Percentiles rank a stretch among this genome's conserved stretches.
These are phyloP conservation scores for Plantago coronopus DNA, from an alignment of 305 asterid genomes.

Conservation along the genomic window DNA sequence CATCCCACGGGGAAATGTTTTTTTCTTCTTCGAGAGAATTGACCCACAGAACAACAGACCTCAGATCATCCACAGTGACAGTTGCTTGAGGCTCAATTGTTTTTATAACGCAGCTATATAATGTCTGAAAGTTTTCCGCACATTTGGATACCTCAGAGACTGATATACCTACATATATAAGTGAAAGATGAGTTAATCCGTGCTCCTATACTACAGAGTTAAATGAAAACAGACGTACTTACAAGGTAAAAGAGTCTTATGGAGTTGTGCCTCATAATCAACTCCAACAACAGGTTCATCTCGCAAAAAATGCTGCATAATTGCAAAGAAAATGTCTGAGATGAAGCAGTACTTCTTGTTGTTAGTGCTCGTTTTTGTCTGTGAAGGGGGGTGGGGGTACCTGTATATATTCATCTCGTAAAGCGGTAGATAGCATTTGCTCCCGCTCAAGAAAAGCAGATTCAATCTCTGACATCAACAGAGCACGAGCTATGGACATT, in stretches of 20 bases:
- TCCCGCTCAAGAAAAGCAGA: slow-evolving; percentile 92
- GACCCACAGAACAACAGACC: slow-evolving; percentile 56
- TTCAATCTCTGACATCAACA: slow-evolving; percentile 88
- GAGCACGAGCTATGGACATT: slow-evolving; percentile 69
- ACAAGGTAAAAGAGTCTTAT: slow-evolving; percentile 89
- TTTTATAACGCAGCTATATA: slow-evolving; percentile 76
- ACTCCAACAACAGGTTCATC: slow-evolving; percentile 94
- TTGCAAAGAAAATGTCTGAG: slow-evolving; percentile 26
- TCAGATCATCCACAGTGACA: slow-evolving; percentile 66
- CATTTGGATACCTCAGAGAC: slow-evolving; percentile 80
- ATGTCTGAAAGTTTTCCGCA: slow-evolving; percentile 66
- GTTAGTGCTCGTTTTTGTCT: neutral
- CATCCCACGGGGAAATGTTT: slow-evolving; percentile 72
- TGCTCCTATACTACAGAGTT: slow-evolving; percentile 11
- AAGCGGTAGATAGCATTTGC: slow-evolving; percentile 78
- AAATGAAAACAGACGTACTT: slow-evolving; percentile 32
- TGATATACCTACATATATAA: slow-evolving; percentile 53
- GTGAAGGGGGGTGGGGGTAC: slow-evolving; percentile 32
- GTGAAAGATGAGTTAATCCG: slow-evolving; percentile 7
- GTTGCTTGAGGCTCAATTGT: slow-evolving; percentile 85
- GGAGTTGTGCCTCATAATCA: slow-evolving; percentile 87
- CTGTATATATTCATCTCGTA: slow-evolving; percentile 87
- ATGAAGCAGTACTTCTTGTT: slow-evolving; percentile 18
- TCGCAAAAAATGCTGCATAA: slow-evolving; percentile 78
- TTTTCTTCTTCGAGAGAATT: slow-evolving; percentile 61